Base-by-base conservation (phyloP, 805 yeast species). In the Candida stauntonica region DNA sequence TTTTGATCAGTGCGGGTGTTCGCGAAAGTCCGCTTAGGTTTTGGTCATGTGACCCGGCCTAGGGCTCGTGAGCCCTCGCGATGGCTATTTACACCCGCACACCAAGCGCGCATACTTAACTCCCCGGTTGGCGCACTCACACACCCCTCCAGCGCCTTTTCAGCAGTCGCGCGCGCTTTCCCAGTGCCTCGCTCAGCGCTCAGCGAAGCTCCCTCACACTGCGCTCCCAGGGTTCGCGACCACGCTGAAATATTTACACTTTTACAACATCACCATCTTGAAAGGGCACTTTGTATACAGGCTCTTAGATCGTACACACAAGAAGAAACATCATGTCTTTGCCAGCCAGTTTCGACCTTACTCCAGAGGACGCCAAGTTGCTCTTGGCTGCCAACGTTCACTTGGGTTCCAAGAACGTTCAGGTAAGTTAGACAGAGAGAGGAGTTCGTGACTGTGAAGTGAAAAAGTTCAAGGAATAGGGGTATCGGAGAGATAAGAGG, bases 371-470 rank as follows among this genome's bases (percentile, higher is more conserved):
- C 76, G 95, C 95, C 77, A 93, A 93, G 81, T 86, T 91, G 71
- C 81, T 93, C 75, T 83, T 93, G 77, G 98, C 99, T 72, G 99
- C 99, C 72, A 91, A 91, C 87, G 86, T 82, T 66, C 99, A 93
- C 81, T 84, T 93, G 72, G 99, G 99, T 74, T 82, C 98, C 71
- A 93, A 93, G 87, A 93, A 93, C 87, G 95, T 91, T 72, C 97
- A 89, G 79, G 95, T 85, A 81, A 74, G 89, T 79, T 24, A 18
- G 24, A 11, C 9, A 21, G 7, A 21, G n/a, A n/a, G n/a, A n/a
- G n/a, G n/a, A n/a, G n/a, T n/a, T n/a, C n/a, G n/a, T 21, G 24
- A 21, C 24, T 13, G 17, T 17, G 28, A 26, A 26, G 28, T 13
- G 29, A 33, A 26, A 16, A 24, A 14, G 12, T 18, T 20, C 8